These are phyloP conservation scores for Phytophthora syringae DNA, from an alignment of 352 stramenopile genomes.

Conservation along the genomic window DNA sequence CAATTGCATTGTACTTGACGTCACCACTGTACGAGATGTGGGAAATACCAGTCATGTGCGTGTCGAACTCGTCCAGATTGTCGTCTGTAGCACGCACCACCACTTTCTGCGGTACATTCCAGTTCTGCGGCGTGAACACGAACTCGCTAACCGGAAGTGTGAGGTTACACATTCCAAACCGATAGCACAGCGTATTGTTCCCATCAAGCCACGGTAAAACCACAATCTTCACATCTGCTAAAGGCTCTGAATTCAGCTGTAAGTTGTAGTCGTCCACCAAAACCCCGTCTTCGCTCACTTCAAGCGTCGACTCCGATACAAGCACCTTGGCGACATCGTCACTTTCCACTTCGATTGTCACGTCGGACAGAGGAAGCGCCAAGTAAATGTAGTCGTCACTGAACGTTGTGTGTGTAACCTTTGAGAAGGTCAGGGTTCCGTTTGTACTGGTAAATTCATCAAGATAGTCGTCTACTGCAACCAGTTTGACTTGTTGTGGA, in stretches of 20 bases:
- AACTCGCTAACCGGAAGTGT: constrained; percentile 61
- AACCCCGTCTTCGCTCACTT: constrained; percentile 64
- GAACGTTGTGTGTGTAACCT: constrained; percentile 65
- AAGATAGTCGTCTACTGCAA: constrained; percentile 63
- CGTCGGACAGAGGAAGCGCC: constrained; percentile 36
- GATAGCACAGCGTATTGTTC: constrained; percentile 69
- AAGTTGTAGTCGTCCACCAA: constrained; percentile 55
- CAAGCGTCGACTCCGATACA: constrained; percentile 59
- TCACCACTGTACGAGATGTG: constrained; percentile 74
- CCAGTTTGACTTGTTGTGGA: constrained; percentile 56
- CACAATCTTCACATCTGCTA: constrained; percentile 65
- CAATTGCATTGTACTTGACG: constrained; percentile 67
- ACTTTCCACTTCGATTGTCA: constrained; percentile 62
- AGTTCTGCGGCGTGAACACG: constrained; percentile 68
- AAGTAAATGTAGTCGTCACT: constrained; percentile 76
- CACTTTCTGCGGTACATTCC: constrained; percentile 67
- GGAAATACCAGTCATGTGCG: constrained; percentile 70
- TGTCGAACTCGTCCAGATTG: constrained; percentile 69
- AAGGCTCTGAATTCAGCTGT: constrained; percentile 64
- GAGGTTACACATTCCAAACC: constrained; percentile 76
- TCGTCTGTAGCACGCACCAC: constrained; percentile 67
- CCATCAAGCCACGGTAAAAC: constrained; percentile 72
- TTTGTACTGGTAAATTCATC: constrained; percentile 55
- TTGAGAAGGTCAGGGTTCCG: constrained; percentile 61
- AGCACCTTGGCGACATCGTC: constrained; percentile 66